Base-by-base conservation (phyloP, 257 asterid species). In the Asclepias syriaca region DNA sequence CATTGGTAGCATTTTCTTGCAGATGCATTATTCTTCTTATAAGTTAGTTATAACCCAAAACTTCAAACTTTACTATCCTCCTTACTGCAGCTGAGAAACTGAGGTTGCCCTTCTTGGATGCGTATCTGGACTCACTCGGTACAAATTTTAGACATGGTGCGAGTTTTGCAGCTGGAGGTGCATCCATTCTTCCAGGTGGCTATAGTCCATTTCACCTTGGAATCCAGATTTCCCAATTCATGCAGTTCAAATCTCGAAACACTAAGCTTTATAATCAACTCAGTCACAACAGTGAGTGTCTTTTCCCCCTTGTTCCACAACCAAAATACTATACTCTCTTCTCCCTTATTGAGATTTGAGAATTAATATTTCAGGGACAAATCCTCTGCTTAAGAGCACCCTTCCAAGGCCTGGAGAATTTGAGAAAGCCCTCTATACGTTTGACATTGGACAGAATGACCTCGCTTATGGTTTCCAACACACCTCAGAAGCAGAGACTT, bases 391-490 rank as follows among this genome's bases (percentile, higher is more conserved):
- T 16, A 45, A 54, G 56, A 70, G 37, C 22, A 18, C 4, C 10
- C 68, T 82, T 15, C 80, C 81, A 11, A 15, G 27, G 54, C 75
- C 79, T 7, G 75, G 64, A 51, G 75, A 78, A 22, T 76, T 79
- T 40, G 57, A 75, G 22, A 76, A 57, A 29, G 86, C 83, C 45
- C 73, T 82, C 1, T 82, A 69, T 57, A 79, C 79, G 0, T 24
- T 79, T 2, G 86, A 82, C 16, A 76, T 29, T 6, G 81, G 81
- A 22, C 86, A 76, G 55, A 82, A 82, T 71, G 86, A 82, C 40
- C 54, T 82, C 19, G 72, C 71, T 67, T 71, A 64, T 73, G 77
- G 60, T 22, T 43, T 79, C 40, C 54, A 5, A 22, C 16, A 70
- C 4, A 65, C 7, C 51, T 21, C 77, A 21, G 77, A 58, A 51